Evolutionary conservation across 768 basidiomycete genomes (phyloP).

Genomic region (Boletus eberwhitei): DNA sequence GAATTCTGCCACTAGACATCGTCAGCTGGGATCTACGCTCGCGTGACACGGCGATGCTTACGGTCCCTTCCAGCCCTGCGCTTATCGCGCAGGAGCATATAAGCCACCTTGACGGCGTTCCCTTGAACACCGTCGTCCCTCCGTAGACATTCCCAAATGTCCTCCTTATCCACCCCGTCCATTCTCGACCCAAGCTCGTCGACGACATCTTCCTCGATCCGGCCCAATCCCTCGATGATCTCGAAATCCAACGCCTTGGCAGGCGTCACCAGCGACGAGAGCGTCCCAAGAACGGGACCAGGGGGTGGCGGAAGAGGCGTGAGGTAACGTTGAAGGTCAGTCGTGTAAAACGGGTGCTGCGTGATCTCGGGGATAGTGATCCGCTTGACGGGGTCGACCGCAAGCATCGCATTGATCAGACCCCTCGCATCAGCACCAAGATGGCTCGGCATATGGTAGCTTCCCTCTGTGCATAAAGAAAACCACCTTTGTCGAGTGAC

Average conservation of each 20-base stretch:
- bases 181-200: conserved; percentile 75
- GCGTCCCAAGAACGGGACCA: conserved; percentile 71
- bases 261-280: conserved; percentile 69
- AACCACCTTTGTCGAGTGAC: not conserved
- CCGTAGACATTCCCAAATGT: conserved; percentile 83
- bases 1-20: conserved; percentile 58
- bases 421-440: conserved; percentile 73
- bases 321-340: conserved; percentile 84
- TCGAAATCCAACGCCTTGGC: conserved; percentile 71
- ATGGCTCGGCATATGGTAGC: conserved; percentile 79
- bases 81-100: conserved; percentile 90
- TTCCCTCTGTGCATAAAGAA: conserved; percentile 59
- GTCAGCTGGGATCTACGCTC: conserved; percentile 9
- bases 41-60: conserved; percentile 40
- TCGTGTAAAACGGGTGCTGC: conserved; percentile 85
- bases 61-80: conserved; percentile 77
- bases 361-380: conserved; percentile 92
- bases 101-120: conserved; percentile 95
- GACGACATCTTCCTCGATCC: conserved; percentile 89
- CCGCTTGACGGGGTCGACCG: conserved; percentile 91
- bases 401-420: conserved; percentile 87
- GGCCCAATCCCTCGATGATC: conserved; percentile 87
- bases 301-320: conserved; percentile 74
- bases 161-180: conserved; percentile 72
- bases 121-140: conserved; percentile 82